Base-by-base conservation (phyloP, 768 basidiomycete species). In the Tubosaeta brunneosetosa region DNA sequence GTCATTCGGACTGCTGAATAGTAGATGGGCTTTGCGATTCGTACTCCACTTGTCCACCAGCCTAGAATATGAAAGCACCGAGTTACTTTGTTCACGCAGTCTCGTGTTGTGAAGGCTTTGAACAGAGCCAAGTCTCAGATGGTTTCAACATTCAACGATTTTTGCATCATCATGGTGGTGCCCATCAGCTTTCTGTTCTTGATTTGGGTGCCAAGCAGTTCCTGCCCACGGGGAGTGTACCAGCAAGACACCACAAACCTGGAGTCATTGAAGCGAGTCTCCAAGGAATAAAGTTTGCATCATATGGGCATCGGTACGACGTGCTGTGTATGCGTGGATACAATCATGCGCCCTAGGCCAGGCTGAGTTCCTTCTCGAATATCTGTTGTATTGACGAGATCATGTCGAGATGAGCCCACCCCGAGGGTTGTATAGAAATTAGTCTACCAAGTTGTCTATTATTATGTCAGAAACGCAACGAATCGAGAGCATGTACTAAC, bases 161-260 rank as follows among this genome's bases (percentile, higher is more conserved):
- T 41, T 4, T 25, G 40, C n/a, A 8, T 43, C 13, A 16, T 25
- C 8, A 43, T n/a, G 8, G 17, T 14, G 22, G 16, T 53, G 51
- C 65, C 67, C 70, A 67, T 81, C 79, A 81, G 80, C 74, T 81
- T 78, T 81, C 79, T 79, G 79, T 81, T 81, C 80, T 81, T 75
- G 74, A 70, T 74, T 57, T 62, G 61, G 60, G 54, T 55, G 53
- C 51, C 57, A 61, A 58, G 62, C 73, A 73, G 78, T 77, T 81
- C 73, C 76, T 74, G 40, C 69, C 68, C 49, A 10, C 46, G 53
- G 53, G 63, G 60, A 72, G 69, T 74, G 57, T 75, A 77, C 78
- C 79, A 68, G 74, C 61, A 57, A 61, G 58, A 55, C 56, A 61
- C 54, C 58, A 64, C 65, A 66, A 66, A 72, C 61, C 63, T 58